Base-by-base conservation (phyloP, 148 eudicot species). In the Fagopyrum tataricum region DNA sequence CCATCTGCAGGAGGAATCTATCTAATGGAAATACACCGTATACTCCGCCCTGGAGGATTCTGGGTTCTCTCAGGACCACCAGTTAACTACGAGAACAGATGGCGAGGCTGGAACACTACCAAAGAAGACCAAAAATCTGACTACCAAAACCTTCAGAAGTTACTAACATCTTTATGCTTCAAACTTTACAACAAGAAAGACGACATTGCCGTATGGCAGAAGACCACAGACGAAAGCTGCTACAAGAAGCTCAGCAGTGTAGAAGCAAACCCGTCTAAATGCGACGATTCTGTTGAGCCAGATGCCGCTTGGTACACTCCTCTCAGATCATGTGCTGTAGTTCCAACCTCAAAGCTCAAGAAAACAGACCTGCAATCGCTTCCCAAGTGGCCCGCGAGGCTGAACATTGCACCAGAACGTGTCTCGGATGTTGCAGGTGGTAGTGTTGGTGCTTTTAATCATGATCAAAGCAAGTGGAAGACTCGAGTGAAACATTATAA, bases 51-150 rank as follows among this genome's bases (percentile, higher is more conserved):
- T 0, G 97, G 96, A 71, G 98, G 98, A 61, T 95, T 95, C 79
- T 95, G 98, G 98, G 86, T 91, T 23, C 98, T 95, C 18, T 95
- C 98, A 2, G 98, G 98, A 13, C 98, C 98, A 12, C 98, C 98
- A 5, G 88, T 95, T 76, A 95, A 95, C 86, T 95, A 95, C 41
- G 81, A 88, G 74, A 78, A 81, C 74, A 93, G 88, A 26, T 95
- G 96, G 97, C 78, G 85, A 81, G 98, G 98, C 76, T 95, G 98
- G 98, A 90, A 95, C 78, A 90, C 98, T 17, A 95, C 98, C 0
- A 72, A 88, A 41, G 97, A 87, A 58, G 96, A 83, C 15, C 98
- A 91, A 77, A 85, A 75, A 76, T 76, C 96, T 9, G 86, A 91
- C 74, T 95, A 88, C 9, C 96, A 91, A 43, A 91, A 91, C 79